Evolutionary conservation across 352 stramenopile genomes (phyloP).

Genomic region (Phytophthora tentaculata): DNA sequence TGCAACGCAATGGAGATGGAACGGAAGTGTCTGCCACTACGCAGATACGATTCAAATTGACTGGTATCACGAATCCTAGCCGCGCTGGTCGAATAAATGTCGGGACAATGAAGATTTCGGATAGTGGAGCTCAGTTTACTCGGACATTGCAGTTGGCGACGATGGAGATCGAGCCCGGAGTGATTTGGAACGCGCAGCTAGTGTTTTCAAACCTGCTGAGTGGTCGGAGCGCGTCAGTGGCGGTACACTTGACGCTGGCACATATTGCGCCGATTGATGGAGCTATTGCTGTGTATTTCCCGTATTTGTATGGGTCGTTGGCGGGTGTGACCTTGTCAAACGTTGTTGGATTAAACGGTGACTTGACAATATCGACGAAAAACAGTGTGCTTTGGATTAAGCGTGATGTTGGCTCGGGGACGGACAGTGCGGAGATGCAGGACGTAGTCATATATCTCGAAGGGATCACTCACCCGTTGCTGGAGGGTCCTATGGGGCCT

Average conservation of each 20-base stretch:
- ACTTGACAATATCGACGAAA: conserved; percentile 20
- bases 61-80: conserved; percentile 36
- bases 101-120: conserved; percentile 37
- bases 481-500: conserved; percentile 63
- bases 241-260: conserved; percentile 36
- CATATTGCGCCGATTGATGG: conserved; percentile 49
- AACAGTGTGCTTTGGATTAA: conserved; percentile 37
- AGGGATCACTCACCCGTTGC: conserved; percentile 45
- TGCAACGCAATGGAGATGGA: conserved; percentile 39
- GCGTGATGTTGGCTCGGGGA: conserved; percentile 27
- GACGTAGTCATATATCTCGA: conserved; percentile 37
- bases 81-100: conserved; percentile 30
- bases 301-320: conserved; percentile 50
- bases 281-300: conserved; percentile 52
- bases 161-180: conserved; percentile 45
- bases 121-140: conserved; percentile 10
- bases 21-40: conserved; percentile 4
- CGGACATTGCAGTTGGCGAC: conserved; percentile 19
- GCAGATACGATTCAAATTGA: conserved; percentile 30
- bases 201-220: conserved; percentile 42
- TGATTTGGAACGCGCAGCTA: conserved; percentile 32
- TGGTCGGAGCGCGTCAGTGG: conserved; percentile 43
- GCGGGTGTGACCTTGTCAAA: conserved; percentile 24
- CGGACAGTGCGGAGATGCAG: conserved; percentile 31
- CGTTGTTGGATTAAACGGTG: conserved; percentile 38